These are phyloP conservation scores for Clavariopsis aquatica DNA, from an alignment of 495 filamentous ascomycete genomes.

Conservation along the genomic window DNA sequence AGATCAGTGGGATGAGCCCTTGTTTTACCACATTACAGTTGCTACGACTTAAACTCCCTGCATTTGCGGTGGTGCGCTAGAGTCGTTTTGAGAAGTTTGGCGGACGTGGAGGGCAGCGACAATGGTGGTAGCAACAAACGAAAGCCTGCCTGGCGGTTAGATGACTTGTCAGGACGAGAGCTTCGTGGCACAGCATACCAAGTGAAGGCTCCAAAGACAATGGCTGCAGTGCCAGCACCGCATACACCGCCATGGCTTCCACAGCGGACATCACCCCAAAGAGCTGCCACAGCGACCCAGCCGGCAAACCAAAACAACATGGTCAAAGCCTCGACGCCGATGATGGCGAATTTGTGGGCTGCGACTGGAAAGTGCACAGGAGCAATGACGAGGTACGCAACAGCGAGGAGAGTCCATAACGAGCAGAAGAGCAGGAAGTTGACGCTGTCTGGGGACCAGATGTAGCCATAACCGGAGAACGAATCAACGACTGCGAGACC, in stretches of 20 bases:
- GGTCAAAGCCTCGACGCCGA: conserved; percentile 66
- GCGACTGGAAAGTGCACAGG: conserved; percentile 61
- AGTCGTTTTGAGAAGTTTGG: conserved; percentile 36
- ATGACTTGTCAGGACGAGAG: background rate
- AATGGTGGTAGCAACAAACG: conserved; percentile 54
- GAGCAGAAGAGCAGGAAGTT: conserved; percentile 75
- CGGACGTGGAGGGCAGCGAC: conserved; percentile 47
- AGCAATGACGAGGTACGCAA: conserved; percentile 65
- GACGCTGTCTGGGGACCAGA: conserved; percentile 50
- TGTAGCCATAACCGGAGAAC: conserved; percentile 34
- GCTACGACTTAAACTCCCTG: conserved; percentile 19
- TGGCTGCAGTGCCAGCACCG: conserved; percentile 52
- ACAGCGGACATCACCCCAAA: conserved; percentile 49
- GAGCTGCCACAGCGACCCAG: conserved; percentile 70
- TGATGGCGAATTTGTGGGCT: conserved; percentile 61
- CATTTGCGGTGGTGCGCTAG: conserved; percentile 11
- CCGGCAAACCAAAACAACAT: conserved; percentile 88
- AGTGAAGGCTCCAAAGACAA: conserved; percentile 58
- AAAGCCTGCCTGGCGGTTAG: conserved; percentile 47
- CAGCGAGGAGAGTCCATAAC: conserved; percentile 70
- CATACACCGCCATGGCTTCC: conserved; percentile 52
- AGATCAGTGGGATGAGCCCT: background rate
- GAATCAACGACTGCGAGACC: conserved; percentile 39
- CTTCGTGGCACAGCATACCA: conserved; percentile 50
- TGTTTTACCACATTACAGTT: background rate